Conservation (phyloP, 1,139 yeast species). For the Suhomyces wounanorum region DNA sequence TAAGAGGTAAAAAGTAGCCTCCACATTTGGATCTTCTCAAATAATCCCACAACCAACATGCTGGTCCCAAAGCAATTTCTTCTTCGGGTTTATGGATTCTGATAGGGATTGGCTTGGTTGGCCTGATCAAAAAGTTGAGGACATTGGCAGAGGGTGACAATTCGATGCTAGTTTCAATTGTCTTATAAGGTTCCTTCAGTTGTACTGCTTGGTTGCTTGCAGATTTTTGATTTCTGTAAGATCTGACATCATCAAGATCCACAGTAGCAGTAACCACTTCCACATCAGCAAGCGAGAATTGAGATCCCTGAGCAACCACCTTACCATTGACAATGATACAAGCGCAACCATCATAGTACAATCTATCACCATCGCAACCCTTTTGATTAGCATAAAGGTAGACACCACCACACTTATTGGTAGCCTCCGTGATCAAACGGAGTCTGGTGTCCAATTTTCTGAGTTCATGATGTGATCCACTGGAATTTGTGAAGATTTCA, state of each 20-base stretch:
- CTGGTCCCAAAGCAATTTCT: constrained; percentile 97
- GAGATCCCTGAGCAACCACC: constrained; percentile 90
- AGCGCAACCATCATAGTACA: constrained; percentile 97
- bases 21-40: constrained; percentile 85
- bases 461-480: constrained; percentile 95
- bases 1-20: constrained; percentile 88
- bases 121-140: constrained; percentile 66
- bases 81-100: constrained; percentile 84
- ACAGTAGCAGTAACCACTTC: constrained; percentile 94
- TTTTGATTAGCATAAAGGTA: constrained; percentile 91
- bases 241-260: constrained; percentile 86
- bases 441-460: constrained; percentile 84
- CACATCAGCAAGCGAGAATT: constrained; percentile 84
- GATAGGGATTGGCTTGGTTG: constrained; percentile 53
- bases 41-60: constrained; percentile 99
- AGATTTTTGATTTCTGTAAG: constrained; percentile 75
- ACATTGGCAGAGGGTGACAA: constrained; percentile 58
- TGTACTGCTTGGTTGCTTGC: constrained; percentile 75
- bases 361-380: constrained; percentile 97
- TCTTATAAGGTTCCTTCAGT: constrained; percentile 53
- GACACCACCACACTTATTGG: constrained; percentile 94
- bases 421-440: constrained; percentile 85
- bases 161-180: constrained; percentile 62
- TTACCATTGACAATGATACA: constrained; percentile 88
- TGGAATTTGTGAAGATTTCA: constrained; percentile 91